A percentile compares a stretch with the other conserved stretches of the same genome.
phyloP scores from a whole-genome alignment of 306 rosid genomes.

The Rosa multiflora region DNA sequence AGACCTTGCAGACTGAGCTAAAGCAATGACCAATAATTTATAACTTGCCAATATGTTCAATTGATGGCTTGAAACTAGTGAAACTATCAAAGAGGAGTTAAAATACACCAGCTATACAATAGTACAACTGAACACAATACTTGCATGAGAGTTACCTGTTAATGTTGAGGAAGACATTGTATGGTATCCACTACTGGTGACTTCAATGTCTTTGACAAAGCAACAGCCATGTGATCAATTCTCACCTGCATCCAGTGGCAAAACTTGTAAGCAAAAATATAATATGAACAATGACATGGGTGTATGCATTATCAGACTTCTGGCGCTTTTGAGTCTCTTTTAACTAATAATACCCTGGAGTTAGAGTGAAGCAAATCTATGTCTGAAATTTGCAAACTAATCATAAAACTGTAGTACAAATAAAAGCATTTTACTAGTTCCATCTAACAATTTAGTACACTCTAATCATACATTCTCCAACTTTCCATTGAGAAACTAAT shows the following conservation, averaged over 20 bases:
- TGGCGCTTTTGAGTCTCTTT: not conserved
- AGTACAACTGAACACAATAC: not conserved
- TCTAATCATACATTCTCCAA: too few species aligned
- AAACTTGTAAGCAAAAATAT: constrained; percentile 8
- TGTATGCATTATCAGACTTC: not conserved
- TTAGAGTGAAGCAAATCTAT: not conserved
- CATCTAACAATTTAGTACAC: too few species aligned
- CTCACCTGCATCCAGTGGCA: constrained; percentile 60
- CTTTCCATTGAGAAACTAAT: too few species aligned
- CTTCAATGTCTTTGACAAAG: constrained; percentile 79
- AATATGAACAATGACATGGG: not conserved
- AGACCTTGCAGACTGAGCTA: too few species aligned
- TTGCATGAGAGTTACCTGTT: constrained; percentile 65
- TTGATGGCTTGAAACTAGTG: too few species aligned
- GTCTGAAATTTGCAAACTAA: not conserved
- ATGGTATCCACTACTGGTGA: constrained; percentile 83
- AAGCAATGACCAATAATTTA: too few species aligned
- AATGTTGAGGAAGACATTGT: constrained; percentile 93
- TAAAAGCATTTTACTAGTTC: too few species aligned
- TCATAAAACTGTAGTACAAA: too few species aligned
- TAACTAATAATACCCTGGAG: not conserved
- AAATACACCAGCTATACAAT: not conserved
- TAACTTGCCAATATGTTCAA: too few species aligned
- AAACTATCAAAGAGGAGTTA: not conserved
- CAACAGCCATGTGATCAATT: constrained; percentile 80